Percentiles rank a stretch among this genome's conserved stretches.
Conservation (phyloP, 148 eudicot species). For the Rhododendron kiyosumense region DNA sequence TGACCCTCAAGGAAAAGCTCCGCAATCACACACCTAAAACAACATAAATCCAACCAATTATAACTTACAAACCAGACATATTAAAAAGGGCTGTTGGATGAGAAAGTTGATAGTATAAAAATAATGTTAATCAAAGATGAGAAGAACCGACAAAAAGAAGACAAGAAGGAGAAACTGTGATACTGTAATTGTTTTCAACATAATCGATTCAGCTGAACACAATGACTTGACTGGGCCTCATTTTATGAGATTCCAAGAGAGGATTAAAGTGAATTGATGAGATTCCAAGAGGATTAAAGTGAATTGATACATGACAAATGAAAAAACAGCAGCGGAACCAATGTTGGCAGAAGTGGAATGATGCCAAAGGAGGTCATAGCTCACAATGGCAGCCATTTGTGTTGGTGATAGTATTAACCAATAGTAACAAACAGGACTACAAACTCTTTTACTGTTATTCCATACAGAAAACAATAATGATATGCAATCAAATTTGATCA, state of each 20-base stretch:
- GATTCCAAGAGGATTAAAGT: background rate
- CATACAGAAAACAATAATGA: too few species aligned
- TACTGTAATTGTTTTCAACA: background rate
- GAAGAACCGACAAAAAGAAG: background rate
- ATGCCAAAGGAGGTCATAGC: background rate
- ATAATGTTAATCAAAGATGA: background rate
- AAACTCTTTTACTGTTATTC: background rate
- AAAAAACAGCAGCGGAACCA: background rate
- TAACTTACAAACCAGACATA: background rate
- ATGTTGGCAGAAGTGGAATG: background rate
- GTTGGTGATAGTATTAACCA: background rate
- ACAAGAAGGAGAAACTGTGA: background rate
- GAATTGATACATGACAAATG: background rate
- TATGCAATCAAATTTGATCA: background rate
- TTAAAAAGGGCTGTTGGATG: background rate
- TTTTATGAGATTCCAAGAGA: background rate
- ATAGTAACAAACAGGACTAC: background rate
- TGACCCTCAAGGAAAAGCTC: conserved; percentile 98
- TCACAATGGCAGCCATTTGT: background rate
- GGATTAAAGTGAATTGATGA: background rate
- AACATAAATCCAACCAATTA: background rate
- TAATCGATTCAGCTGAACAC: background rate
- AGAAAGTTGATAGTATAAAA: background rate
- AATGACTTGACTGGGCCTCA: background rate
- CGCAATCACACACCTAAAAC: conserved; percentile 85